Percentiles rank a stretch among this genome's conserved stretches.
Evolutionary conservation across 805 yeast species (phyloP).

Genomic region (Pichia pseudocactophila): DNA sequence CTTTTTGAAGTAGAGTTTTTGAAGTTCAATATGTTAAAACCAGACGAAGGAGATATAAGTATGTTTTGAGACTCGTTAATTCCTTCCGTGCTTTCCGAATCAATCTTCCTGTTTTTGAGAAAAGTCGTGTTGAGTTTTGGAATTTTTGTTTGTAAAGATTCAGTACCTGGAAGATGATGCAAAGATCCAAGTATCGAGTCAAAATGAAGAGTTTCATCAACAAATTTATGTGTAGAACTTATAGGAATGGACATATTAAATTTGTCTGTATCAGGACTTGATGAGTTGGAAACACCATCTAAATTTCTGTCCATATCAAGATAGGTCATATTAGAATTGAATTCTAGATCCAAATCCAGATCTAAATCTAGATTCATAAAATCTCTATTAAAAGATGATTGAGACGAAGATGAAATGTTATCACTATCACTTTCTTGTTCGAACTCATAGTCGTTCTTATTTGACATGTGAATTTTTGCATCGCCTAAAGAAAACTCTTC

Average conservation of each 20-base stretch:
- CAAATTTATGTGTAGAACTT: not conserved
- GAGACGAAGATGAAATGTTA: not conserved
- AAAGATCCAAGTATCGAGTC: not conserved
- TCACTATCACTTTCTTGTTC: not conserved
- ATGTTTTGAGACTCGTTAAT: conserved; percentile 11
- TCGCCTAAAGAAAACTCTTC: too few relatives aligned
- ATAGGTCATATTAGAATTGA: not conserved
- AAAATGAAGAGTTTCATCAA: not conserved
- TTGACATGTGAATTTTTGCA: too few relatives aligned
- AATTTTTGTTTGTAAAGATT: not conserved
- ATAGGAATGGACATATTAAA: conserved; percentile 3
- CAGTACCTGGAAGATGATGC: not conserved
- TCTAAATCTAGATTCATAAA: not conserved
- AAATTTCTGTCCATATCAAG: not conserved
- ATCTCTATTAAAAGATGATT: not conserved
- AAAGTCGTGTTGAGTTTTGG: not conserved
- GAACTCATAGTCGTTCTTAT: too few relatives aligned
- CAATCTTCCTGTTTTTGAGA: not conserved
- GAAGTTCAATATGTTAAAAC: conserved; percentile 8
- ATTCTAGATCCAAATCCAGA: not conserved
- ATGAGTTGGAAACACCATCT: not conserved
- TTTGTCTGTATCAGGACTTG: not conserved
- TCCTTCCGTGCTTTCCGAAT: not conserved
- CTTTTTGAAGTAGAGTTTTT: not conserved
- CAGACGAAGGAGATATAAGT: conserved; percentile 10